phyloP scores from a whole-genome alignment of 2,329 filamentous ascomycete genomes.

The Aspergillus puulaauensis region DNA sequence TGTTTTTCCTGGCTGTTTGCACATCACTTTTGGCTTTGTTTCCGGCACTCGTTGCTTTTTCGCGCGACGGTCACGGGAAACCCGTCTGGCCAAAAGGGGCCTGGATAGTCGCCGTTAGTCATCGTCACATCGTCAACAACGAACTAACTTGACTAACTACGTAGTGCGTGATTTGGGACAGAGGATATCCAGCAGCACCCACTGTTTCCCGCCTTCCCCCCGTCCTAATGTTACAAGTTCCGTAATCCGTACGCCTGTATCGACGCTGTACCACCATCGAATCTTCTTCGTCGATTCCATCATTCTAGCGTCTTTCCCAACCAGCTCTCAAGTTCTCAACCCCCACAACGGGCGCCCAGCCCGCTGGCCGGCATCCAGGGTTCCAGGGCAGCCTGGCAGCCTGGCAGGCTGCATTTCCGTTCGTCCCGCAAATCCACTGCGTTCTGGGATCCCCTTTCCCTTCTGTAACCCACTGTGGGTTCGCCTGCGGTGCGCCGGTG shows the following conservation, averaged over 20 bases:
- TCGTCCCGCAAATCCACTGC: conserved; percentile 7
- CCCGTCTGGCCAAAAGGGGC: conserved; percentile 18
- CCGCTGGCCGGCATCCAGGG: neutral
- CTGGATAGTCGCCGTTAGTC: neutral
- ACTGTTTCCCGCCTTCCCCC: conserved; percentile 18
- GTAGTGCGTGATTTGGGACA: neutral
- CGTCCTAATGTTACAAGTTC: conserved; percentile 18
- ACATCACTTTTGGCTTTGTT: conserved; percentile 8
- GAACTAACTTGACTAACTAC: no score
- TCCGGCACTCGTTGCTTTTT: conserved; percentile 4
- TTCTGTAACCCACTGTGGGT: neutral
- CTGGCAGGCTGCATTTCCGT: conserved; percentile 5
- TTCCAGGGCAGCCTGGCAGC: neutral
- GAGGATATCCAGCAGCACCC: conserved; percentile 7
- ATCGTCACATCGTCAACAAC: neutral
- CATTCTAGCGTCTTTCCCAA: conserved; percentile 22
- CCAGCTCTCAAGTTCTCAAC: conserved; percentile 5
- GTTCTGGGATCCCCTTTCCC: neutral
- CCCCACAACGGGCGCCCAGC: conserved; percentile 9
- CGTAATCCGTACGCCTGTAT: conserved; percentile 6
- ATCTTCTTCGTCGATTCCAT: conserved; percentile 19
- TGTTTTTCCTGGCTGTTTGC: conserved; percentile 2
- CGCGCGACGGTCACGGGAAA: conserved; percentile 14
- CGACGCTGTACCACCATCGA: conserved; percentile 14
- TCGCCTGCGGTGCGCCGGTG: neutral